These are phyloP conservation scores for Neurospora sp. DNA, from an alignment of 2,329 filamentous ascomycete genomes.

Conservation along the genomic window DNA sequence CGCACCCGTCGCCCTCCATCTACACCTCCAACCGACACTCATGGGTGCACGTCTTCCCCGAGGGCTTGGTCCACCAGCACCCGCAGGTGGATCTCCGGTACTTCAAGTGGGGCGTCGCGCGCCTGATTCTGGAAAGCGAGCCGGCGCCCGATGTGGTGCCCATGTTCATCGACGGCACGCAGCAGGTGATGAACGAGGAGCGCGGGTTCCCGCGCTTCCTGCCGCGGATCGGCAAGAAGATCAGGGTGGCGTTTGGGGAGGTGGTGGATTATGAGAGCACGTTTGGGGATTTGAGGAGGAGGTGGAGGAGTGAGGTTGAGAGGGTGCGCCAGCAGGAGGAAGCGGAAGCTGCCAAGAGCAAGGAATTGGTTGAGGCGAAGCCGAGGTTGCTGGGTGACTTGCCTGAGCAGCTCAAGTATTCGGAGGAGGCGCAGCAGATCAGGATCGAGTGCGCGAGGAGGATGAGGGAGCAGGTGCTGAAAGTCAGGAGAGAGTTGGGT, in stretches of 20 bases:
- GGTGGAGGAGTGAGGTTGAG: slow-evolving; percentile 50
- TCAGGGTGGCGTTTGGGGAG: slow-evolving; percentile 72
- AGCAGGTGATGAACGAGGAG: slow-evolving; percentile 80
- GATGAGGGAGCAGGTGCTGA: slow-evolving; percentile 71
- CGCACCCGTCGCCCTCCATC: slow-evolving; percentile 60
- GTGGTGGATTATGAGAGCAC: slow-evolving; percentile 60
- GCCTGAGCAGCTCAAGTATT: slow-evolving; percentile 55
- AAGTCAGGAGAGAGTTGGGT: slow-evolving; percentile 58
- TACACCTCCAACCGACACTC: slow-evolving; percentile 60
- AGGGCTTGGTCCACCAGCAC: slow-evolving; percentile 88
- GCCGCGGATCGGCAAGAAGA: slow-evolving; percentile 61
- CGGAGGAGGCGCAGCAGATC: slow-evolving; percentile 65
- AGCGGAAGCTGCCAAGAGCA: slow-evolving; percentile 1
- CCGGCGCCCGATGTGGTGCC: slow-evolving; percentile 83
- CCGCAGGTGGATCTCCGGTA: slow-evolving; percentile 74
- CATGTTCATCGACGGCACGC: slow-evolving; percentile 88
- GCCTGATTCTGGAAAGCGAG: slow-evolving; percentile 81
- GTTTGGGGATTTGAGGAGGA: slow-evolving; percentile 67
- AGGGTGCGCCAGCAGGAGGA: slow-evolving; percentile 20
- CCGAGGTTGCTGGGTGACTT: slow-evolving; percentile 41
- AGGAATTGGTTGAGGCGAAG: not conserved
- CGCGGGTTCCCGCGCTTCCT: slow-evolving; percentile 71
- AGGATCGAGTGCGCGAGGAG: slow-evolving; percentile 71
- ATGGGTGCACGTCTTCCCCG: slow-evolving; percentile 95
- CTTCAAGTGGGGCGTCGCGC: slow-evolving; percentile 95